Evolutionary conservation across 208 protist genomes (phyloP).

Genomic region (Spongospora subterranea): DNA sequence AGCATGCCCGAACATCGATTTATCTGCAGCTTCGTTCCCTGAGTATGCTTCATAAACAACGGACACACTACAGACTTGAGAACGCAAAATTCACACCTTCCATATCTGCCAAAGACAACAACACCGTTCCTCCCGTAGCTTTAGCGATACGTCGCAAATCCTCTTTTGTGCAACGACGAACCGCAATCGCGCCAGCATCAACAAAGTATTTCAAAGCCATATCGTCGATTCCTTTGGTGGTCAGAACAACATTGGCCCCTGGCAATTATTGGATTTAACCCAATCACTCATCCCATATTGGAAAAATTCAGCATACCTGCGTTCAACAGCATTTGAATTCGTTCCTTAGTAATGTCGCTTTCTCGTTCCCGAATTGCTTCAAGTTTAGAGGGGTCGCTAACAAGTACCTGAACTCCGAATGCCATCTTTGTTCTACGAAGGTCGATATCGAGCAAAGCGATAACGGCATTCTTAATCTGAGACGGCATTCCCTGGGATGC

Average conservation of each 20-base stretch:
- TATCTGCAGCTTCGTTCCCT: constrained; percentile 61
- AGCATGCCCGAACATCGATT: constrained; percentile 60
- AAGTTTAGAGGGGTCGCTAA: constrained; percentile 95
- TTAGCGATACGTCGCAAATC: constrained; percentile 70
- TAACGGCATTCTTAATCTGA: constrained; percentile 90
- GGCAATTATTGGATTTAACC: not conserved
- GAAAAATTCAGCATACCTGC: constrained; percentile 61
- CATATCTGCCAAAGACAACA: constrained; percentile 61
- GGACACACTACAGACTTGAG: not conserved
- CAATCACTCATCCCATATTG: not conserved
- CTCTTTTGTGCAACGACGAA: constrained; percentile 90
- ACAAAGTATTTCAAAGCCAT: constrained; percentile 98
- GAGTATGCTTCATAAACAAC: not conserved
- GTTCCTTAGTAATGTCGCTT: constrained; percentile 94
- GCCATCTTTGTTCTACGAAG: constrained; percentile 94
- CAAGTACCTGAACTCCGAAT: constrained; percentile 90
- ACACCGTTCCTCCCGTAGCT: constrained; percentile 60
- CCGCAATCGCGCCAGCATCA: constrained; percentile 92
- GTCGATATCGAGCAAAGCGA: constrained; percentile 98
- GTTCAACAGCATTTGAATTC: constrained; percentile 94
- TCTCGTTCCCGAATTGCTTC: constrained; percentile 91
- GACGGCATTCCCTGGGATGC: constrained; percentile 97
- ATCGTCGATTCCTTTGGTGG: constrained; percentile 91
- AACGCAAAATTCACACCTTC: constrained; percentile 54
- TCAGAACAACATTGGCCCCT: constrained; percentile 60